Evolutionary conservation across 2,329 filamentous ascomycete genomes (phyloP).

Genomic region (Diplodia corticola): DNA sequence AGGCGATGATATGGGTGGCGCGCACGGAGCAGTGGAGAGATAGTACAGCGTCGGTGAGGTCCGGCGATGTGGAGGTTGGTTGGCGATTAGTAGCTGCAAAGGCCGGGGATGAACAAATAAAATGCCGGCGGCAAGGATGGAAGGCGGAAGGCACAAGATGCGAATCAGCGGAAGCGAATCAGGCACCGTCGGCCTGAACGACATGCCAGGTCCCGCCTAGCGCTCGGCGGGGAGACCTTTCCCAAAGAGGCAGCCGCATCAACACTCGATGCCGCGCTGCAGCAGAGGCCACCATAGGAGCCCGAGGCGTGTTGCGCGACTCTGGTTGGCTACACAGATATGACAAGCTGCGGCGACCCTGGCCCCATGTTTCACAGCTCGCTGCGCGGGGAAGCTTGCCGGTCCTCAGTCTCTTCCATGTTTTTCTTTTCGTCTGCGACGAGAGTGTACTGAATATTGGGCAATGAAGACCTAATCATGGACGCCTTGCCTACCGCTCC

Average conservation of each 20-base stretch:
- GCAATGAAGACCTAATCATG: background rate
- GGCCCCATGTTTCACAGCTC: conserved; percentile 6
- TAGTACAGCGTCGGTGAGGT: conserved; percentile 16
- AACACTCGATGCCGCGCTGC: background rate
- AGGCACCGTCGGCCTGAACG: background rate
- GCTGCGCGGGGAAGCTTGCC: background rate
- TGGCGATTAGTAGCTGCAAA: background rate
- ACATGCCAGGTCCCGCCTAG: conserved; percentile 18
- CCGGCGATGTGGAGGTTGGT: background rate
- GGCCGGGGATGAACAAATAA: background rate
- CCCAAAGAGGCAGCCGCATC: conserved; percentile 10
- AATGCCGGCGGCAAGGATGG: background rate
- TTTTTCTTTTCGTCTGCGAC: conserved; percentile 4
- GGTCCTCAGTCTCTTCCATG: background rate
- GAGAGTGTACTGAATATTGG: background rate
- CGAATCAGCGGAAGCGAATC: conserved; percentile 3
- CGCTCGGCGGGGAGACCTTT: conserved; percentile 5
- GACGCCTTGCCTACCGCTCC: conserved; percentile 16
- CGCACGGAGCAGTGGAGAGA: conserved; percentile 9
- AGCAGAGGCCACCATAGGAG: background rate
- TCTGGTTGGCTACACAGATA: background rate
- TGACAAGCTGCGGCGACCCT: background rate
- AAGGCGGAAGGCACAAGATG: too few species aligned
- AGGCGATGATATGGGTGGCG: background rate
- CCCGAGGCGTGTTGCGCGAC: background rate